Evolutionary conservation across 768 basidiomycete species (phyloP).

Genomic region (Rhodosporidiobolus odoratus): DNA sequence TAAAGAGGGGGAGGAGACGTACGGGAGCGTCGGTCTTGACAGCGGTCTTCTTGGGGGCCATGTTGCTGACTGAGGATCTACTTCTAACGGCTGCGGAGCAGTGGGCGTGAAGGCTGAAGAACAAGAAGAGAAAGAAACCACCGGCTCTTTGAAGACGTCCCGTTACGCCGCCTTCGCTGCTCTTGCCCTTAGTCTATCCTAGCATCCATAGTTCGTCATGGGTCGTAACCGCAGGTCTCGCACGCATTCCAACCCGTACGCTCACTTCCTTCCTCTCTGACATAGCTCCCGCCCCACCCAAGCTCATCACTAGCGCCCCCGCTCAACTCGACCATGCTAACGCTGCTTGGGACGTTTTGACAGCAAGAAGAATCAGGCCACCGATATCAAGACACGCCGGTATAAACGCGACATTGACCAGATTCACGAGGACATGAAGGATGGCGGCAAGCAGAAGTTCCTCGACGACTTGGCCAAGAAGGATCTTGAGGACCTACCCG

Average conservation of each 20-base stretch:
- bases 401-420: slow-evolving; percentile 35
- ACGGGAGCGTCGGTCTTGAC: neutral
- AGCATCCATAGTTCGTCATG: slow-evolving; percentile 1
- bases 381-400: slow-evolving; percentile 22
- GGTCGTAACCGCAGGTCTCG: slow-evolving; percentile 31
- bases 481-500: slow-evolving; percentile 38
- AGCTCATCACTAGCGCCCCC: neutral
- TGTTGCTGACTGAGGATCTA: slow-evolving; percentile 8
- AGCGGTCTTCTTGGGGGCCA: slow-evolving; percentile 30
- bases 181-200: neutral
- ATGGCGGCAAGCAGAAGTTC: slow-evolving; percentile 30
- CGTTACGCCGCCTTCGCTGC: neutral
- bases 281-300: neutral
- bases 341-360: neutral
- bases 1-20: neutral
- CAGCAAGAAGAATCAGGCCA: slow-evolving; percentile 38
- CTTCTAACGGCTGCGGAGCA: neutral
- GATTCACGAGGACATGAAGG: slow-evolving; percentile 36
- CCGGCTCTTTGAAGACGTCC: neutral
- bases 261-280: neutral
- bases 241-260: slow-evolving; percentile 37
- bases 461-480: slow-evolving; percentile 25
- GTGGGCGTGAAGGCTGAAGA: neutral
- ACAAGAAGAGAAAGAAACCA: neutral
- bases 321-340: neutral